Conservation (phyloP, 768 basidiomycete genomes). For the Collybia sordida region DNA sequence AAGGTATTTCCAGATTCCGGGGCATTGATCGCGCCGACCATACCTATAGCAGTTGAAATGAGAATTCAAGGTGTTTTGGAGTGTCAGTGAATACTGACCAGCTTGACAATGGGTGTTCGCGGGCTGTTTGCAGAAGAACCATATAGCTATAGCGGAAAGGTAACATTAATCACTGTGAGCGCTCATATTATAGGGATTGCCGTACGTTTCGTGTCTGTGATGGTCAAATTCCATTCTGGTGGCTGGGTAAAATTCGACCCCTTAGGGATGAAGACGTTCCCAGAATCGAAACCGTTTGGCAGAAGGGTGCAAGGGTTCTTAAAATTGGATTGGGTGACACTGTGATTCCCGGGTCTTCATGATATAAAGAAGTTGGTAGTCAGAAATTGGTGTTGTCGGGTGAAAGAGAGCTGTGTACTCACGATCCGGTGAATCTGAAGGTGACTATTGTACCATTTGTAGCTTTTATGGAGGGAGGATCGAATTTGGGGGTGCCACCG, state of each 20-base stretch:
- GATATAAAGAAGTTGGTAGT: background rate
- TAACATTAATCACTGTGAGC: slow-evolving; percentile 22
- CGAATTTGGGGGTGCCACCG: slow-evolving; percentile 45
- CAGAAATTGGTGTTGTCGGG: background rate
- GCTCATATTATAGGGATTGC: slow-evolving; percentile 1
- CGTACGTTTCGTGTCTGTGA: slow-evolving; percentile 48
- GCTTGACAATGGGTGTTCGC: slow-evolving; percentile 41
- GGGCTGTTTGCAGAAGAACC: slow-evolving; percentile 60
- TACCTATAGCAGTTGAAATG: slow-evolving; percentile 23
- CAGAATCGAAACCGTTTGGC: slow-evolving; percentile 54
- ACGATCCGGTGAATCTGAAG: slow-evolving; percentile 50
- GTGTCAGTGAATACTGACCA: slow-evolving; percentile 17
- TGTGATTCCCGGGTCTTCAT: slow-evolving; percentile 51
- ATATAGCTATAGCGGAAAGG: slow-evolving; percentile 36
- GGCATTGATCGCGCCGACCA: slow-evolving; percentile 56
- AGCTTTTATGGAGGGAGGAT: slow-evolving; percentile 40
- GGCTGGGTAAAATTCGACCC: slow-evolving; percentile 16
- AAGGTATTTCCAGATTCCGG: slow-evolving; percentile 42
- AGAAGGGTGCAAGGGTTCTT: slow-evolving; percentile 42
- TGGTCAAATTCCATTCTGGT: slow-evolving; percentile 50
- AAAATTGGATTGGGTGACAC: slow-evolving; percentile 52
- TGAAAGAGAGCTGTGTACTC: slow-evolving; percentile 10
- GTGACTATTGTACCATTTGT: slow-evolving; percentile 43
- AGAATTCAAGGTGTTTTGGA: background rate
- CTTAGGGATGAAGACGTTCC: slow-evolving; percentile 41